Conservation (phyloP, 75 land plant genomes). For the Selaginella tamariscina region DNA sequence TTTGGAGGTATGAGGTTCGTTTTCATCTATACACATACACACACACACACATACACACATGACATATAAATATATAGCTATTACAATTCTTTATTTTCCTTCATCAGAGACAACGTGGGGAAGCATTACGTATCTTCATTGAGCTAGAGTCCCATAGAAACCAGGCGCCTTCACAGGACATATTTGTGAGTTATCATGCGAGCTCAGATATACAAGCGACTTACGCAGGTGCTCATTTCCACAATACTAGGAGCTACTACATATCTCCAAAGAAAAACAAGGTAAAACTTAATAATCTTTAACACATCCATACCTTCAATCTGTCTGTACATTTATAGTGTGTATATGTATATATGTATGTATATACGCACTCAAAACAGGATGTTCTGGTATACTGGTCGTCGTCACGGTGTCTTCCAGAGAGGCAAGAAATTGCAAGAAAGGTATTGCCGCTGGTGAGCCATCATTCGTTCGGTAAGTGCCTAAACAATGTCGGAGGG, state of each 20-base stretch:
- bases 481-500: conserved; percentile 85
- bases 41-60: too few relatives aligned
- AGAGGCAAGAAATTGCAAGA: conserved; percentile 50
- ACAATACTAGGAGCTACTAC: conserved; percentile 58
- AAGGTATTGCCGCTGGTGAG: conserved; percentile 47
- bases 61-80: too few relatives aligned
- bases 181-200: conserved; percentile 89
- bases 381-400: conserved; percentile 96
- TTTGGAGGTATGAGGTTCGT: conserved; percentile 28
- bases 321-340: background rate
- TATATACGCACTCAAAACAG: conserved; percentile 25
- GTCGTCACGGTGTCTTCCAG: conserved; percentile 66
- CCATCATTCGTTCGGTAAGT: conserved; percentile 91
- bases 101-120: conserved; percentile 54
- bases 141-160: conserved; percentile 76
- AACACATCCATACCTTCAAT: background rate
- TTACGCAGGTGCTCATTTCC: conserved; percentile 84
- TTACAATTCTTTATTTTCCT: background rate
- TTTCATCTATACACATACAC: too few relatives aligned
- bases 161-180: conserved; percentile 50
- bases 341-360: background rate
- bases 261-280: conserved; percentile 52
- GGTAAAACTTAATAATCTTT: conserved; percentile 32
- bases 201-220: conserved; percentile 80
- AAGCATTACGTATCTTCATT: conserved; percentile 74